A percentile compares a stretch with the other conserved stretches of the same genome.
These are phyloP conservation scores for Orbilia brochopaga DNA, from an alignment of 2,329 filamentous ascomycete genomes.

Conservation along the genomic window DNA sequence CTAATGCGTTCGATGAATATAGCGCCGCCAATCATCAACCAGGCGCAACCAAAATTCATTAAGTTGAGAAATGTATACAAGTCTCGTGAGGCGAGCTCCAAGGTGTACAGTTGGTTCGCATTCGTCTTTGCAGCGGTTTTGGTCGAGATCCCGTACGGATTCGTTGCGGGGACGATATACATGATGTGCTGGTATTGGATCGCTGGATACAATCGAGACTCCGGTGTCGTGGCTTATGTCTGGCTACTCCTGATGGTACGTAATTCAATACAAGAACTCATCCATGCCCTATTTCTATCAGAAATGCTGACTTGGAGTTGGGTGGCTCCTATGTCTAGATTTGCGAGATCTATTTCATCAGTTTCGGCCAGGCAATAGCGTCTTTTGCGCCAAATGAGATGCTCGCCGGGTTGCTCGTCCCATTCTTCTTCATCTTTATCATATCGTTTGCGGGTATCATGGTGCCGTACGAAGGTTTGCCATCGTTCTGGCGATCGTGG, in stretches of 20 bases:
- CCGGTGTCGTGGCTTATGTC: slow-evolving; percentile 66
- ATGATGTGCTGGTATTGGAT: slow-evolving; percentile 67
- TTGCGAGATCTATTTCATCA: slow-evolving; percentile 71
- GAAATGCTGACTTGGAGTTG: too few relatives aligned
- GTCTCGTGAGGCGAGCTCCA: slow-evolving; percentile 74
- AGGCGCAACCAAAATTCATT: slow-evolving; percentile 75
- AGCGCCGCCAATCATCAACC: slow-evolving; percentile 73
- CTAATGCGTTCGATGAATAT: slow-evolving; percentile 36
- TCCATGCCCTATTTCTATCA: too few relatives aligned
- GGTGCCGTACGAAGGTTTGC: slow-evolving; percentile 69
- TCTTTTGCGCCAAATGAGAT: slow-evolving; percentile 71
- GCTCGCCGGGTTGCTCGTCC: slow-evolving; percentile 70
- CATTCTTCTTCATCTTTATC: slow-evolving; percentile 72
- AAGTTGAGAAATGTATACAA: slow-evolving; percentile 71
- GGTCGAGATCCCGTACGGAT: slow-evolving; percentile 72
- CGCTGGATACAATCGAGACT: slow-evolving; percentile 50
- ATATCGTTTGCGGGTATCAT: slow-evolving; percentile 77
- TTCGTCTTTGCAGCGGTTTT: slow-evolving; percentile 71
- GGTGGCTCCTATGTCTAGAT: slow-evolving; percentile 13
- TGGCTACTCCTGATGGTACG: slow-evolving; percentile 69
- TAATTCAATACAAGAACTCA: too few relatives aligned
- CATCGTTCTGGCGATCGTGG: slow-evolving; percentile 70
- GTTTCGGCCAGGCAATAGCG: slow-evolving; percentile 72
- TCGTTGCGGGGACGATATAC: slow-evolving; percentile 70
- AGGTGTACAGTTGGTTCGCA: slow-evolving; percentile 78